phyloP scores from a whole-genome alignment of 352 stramenopile species.

The Chrysophaeum taylorii region DNA sequence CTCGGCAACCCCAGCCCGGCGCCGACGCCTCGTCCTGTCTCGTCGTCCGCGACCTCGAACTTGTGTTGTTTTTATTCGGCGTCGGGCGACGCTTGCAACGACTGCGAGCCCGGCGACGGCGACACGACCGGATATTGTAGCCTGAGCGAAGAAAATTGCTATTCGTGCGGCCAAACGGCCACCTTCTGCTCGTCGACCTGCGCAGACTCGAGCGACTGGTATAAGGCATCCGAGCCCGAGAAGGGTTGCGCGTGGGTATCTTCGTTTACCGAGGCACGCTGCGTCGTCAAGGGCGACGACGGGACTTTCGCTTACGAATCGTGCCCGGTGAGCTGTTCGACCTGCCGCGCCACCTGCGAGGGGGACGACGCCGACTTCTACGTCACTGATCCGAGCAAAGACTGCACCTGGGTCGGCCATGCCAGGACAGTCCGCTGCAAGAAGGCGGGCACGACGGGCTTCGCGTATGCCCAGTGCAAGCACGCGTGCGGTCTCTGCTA shows the following conservation, averaged over 20 bases:
- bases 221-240: background rate
- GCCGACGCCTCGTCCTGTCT: too few species aligned
- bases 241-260: background rate
- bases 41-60: too few species aligned
- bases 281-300: background rate
- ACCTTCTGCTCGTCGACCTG: too few species aligned
- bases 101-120: too few species aligned
- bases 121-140: too few species aligned
- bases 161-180: too few species aligned
- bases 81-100: too few species aligned
- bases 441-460: background rate
- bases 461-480: background rate
- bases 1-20: too few species aligned
- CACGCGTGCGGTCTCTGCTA: background rate
- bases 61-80: too few species aligned
- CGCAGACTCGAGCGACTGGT: too few species aligned
- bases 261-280: background rate
- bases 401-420: background rate
- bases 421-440: background rate
- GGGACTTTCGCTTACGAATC: background rate
- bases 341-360: background rate
- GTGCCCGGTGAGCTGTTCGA: background rate
- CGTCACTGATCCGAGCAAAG: background rate
- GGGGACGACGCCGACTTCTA: background rate
- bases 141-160: too few species aligned